Base-by-base conservation (phyloP, 2,329 filamentous ascomycete genomes). In the Gnomoniopsis smithogilvyi region DNA sequence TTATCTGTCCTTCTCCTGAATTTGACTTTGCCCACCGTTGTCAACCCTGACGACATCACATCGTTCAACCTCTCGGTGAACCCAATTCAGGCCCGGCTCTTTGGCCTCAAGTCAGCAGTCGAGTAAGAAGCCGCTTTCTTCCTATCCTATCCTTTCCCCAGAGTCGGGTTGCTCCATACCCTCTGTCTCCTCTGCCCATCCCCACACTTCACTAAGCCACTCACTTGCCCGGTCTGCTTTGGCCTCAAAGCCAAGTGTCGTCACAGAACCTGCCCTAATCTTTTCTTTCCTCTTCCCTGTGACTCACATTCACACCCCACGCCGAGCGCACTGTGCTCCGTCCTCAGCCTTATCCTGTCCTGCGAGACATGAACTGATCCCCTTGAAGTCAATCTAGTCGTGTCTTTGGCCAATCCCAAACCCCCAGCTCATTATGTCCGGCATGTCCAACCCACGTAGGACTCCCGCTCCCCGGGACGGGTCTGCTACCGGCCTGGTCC, bases 381-480 rank as follows among this genome's bases (percentile, higher is more conserved):
- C 34, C 19, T 49, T 56, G 15, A 43, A 58, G 59, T 57, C 46
- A 51, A 60, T 36, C 51, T 56, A 59, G 46, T 43, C 47, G 22
- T 49, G 60, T 59, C 53, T 54, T 58, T 55, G 56, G 52, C 56
- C 62, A 58, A 65, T 66, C 22, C 19, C 21, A 47, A 4, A 64
- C 67, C 57, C 56, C 55, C 63, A 53, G 62, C 65, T 38, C 61
- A 67, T 64, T 62, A 70, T 71, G 74, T 69, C 69, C 66, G 67
- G 64, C 63, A 70, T 71, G 74, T 69, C 69, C 66, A 77, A 76
- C 66, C 73, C 74, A 41, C 73, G 71, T 64, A 70, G 69, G 63
- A 72, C 71, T 56, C 72, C 74, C 70, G 72, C 77, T 76, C 74
- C 73, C 66, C 68, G 73, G 63, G 73, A 73, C 62, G 69, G 74